phyloP scores from a whole-genome alignment of 1,284 basidiomycete genomes.

The Paramarasmius palmivorus region DNA sequence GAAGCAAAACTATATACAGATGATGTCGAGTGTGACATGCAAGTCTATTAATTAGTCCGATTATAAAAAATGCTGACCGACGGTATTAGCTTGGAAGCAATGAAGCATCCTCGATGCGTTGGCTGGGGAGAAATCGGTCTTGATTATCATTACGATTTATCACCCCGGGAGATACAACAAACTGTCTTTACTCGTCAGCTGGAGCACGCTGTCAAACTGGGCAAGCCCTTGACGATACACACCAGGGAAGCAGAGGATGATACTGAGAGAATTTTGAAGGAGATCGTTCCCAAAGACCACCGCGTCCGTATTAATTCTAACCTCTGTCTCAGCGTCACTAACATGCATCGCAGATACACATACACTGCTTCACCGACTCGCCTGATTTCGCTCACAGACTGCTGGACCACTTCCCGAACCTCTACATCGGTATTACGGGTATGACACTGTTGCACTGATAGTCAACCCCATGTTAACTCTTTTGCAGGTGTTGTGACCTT shows the following conservation, averaged over 20 bases:
- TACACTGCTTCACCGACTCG: conserved; percentile 82
- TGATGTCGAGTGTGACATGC: conserved; percentile 69
- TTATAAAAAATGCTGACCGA: not conserved
- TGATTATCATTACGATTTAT: conserved; percentile 81
- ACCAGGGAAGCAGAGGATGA: conserved; percentile 82
- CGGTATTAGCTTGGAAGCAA: conserved; percentile 60
- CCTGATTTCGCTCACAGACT: conserved; percentile 70
- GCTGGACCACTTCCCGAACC: conserved; percentile 75
- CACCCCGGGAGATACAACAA: conserved; percentile 67
- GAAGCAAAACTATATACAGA: conserved; percentile 71
- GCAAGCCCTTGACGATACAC: conserved; percentile 78
- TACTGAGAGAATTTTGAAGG: conserved; percentile 73
- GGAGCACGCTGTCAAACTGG: conserved; percentile 59
- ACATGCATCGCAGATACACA: conserved; percentile 54
- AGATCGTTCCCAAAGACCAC: conserved; percentile 67
- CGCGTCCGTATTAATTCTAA: conserved; percentile 39
- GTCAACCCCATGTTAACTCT: not conserved
- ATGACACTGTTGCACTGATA: conserved; percentile 5
- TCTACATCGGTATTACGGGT: conserved; percentile 81
- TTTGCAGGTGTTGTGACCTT: conserved; percentile 74
- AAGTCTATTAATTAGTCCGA: conserved; percentile 25
- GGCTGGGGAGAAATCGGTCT: conserved; percentile 86
- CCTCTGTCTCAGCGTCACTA: not conserved
- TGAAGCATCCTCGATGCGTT: conserved; percentile 76
- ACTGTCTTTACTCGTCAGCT: conserved; percentile 69